Evolutionary conservation across 2,329 filamentous ascomycete species (phyloP).

Genomic region (Calcarisporium arbuscula): DNA sequence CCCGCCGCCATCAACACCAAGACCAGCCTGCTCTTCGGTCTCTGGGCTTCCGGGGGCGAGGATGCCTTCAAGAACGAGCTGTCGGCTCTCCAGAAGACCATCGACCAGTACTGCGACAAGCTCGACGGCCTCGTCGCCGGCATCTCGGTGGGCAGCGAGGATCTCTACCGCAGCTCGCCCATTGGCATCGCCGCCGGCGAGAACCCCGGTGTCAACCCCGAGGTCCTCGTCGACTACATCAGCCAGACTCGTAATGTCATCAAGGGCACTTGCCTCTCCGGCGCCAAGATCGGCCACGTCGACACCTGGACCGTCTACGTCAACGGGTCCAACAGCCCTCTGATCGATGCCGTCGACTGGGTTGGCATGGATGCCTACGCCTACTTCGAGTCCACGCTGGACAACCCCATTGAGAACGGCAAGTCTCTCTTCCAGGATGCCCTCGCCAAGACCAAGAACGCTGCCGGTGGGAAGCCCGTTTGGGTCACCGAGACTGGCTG

Average conservation of each 20-base stretch:
- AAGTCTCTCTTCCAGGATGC: slow-evolving; percentile 63
- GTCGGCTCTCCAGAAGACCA: slow-evolving; percentile 61
- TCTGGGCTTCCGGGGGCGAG: slow-evolving; percentile 72
- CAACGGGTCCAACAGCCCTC: slow-evolving; percentile 63
- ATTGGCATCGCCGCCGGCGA: slow-evolving; percentile 58
- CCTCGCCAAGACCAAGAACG: slow-evolving; percentile 51
- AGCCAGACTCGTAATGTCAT: slow-evolving; percentile 58
- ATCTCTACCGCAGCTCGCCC: slow-evolving; percentile 74
- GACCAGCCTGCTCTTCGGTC: slow-evolving; percentile 71
- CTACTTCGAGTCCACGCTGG: slow-evolving; percentile 68
- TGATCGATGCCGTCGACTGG: slow-evolving; percentile 68
- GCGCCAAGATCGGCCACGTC: slow-evolving; percentile 68
- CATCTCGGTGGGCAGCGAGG: slow-evolving; percentile 82
- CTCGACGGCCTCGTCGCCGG: slow-evolving; percentile 66
- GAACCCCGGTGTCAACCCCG: slow-evolving; percentile 56
- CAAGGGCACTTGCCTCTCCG: slow-evolving; percentile 51
- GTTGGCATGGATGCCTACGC: slow-evolving; percentile 81
- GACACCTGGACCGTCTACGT: slow-evolving; percentile 82
- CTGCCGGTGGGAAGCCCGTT: slow-evolving; percentile 60
- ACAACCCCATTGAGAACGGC: slow-evolving; percentile 59
- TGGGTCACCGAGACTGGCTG: slow-evolving; percentile 90
- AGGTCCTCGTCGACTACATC: slow-evolving; percentile 63
- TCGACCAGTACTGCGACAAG: slow-evolving; percentile 58
- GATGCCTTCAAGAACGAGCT: slow-evolving; percentile 65
- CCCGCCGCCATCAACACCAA: slow-evolving; percentile 76